These are phyloP conservation scores for Arachnomyces sp. DNA, from an alignment of 2,329 filamentous ascomycete genomes.

Conservation along the genomic window DNA sequence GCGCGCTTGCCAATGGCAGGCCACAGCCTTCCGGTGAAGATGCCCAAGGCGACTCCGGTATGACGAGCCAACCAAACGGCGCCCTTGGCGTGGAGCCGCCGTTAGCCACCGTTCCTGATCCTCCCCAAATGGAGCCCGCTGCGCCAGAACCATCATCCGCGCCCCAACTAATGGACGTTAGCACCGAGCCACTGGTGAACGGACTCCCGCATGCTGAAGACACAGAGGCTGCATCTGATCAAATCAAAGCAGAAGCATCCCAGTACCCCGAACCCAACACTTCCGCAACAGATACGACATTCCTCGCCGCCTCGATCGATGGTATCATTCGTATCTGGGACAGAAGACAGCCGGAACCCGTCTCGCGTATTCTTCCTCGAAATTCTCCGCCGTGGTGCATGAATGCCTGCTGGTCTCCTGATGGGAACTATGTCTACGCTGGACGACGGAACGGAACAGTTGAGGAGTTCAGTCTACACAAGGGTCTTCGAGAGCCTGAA, in stretches of 20 bases:
- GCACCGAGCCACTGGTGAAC: constrained; percentile 27
- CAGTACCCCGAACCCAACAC: constrained; percentile 33
- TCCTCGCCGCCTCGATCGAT: constrained; percentile 64
- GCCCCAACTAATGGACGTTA: constrained; percentile 12
- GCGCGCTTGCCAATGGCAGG: constrained; percentile 60
- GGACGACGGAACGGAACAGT: constrained; percentile 87
- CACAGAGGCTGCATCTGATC: constrained; percentile 21
- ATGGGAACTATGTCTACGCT: constrained; percentile 91
- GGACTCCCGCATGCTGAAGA: constrained; percentile 38
- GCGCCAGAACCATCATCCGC: constrained; percentile 1
- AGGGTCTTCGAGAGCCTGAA: constrained; percentile 65
- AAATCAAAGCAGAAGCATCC: constrained; percentile 16
- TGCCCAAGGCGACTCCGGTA: constrained; percentile 26
- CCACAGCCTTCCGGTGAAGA: constrained; percentile 46
- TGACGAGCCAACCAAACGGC: constrained; percentile 15
- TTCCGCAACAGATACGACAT: constrained; percentile 62
- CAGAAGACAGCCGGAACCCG: constrained; percentile 60
- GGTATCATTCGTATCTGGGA: constrained; percentile 45
- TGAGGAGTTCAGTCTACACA: constrained; percentile 86
- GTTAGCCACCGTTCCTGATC: background rate
- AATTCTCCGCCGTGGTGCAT: constrained; percentile 93
- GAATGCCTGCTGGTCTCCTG: constrained; percentile 91
- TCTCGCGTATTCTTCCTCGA: constrained; percentile 69
- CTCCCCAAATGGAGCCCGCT: constrained; percentile 1
- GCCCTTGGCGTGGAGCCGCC: constrained; percentile 3